These are phyloP conservation scores for Centaurea solstitialis DNA, from an alignment of 129 eudicot genomes.

Conservation along the genomic window DNA sequence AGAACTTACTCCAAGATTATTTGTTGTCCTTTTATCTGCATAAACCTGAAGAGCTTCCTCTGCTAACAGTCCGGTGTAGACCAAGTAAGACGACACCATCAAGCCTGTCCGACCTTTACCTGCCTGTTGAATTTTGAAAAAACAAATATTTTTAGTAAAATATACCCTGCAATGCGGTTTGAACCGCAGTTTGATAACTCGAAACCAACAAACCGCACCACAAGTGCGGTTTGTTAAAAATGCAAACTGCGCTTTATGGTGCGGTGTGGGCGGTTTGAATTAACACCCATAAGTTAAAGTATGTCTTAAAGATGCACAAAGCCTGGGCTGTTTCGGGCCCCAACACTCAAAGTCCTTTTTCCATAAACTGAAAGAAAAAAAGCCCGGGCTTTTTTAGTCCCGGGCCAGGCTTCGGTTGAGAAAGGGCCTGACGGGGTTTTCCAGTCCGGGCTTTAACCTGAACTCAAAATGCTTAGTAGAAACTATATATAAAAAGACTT, in stretches of 20 bases:
- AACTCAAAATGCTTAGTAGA: not conserved
- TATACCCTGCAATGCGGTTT: too few species aligned
- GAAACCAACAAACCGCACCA: too few species aligned
- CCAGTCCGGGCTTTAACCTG: not conserved
- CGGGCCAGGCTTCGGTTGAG: not conserved
- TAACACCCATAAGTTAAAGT: too few species aligned
- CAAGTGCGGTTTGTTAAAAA: too few species aligned
- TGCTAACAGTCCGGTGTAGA: constrained; percentile 66
- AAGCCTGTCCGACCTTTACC: constrained; percentile 91
- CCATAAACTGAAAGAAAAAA: not conserved
- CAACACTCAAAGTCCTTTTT: not conserved
- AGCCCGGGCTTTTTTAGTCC: not conserved
- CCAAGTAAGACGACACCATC: constrained; percentile 71
- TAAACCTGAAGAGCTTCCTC: constrained; percentile 78
- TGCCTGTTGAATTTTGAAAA: constrained; percentile 49
- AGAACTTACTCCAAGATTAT: constrained; percentile 61
- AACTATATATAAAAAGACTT: not conserved
- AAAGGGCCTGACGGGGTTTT: not conserved
- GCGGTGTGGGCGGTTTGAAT: too few species aligned
- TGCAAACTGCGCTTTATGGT: too few species aligned
- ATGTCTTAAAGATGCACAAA: not conserved
- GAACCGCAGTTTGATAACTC: too few species aligned
- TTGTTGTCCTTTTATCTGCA: constrained; percentile 80
- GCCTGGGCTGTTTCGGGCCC: not conserved
- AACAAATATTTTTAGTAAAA: not conserved